Base-by-base conservation (phyloP, 164 flowering plant species). In the Magnolia officinalis region DNA sequence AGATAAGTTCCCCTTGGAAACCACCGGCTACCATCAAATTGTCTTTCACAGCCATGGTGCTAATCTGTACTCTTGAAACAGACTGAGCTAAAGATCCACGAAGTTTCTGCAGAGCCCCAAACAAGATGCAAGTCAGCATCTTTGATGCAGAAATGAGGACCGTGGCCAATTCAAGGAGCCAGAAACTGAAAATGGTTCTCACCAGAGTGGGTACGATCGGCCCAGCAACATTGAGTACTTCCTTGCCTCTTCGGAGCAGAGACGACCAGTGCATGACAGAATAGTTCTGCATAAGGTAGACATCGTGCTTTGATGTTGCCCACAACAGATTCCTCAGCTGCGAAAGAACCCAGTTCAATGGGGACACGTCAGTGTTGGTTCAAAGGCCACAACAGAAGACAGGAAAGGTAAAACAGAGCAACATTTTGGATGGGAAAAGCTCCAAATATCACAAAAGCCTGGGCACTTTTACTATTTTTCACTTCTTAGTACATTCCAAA, bases 261-360 rank as follows among this genome's bases (percentile, higher is more conserved):
- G 98, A 82, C 4, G 98, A 95, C 98, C 98, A 93, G 74, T 95
- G 98, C 94, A 90, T 92, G 23, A 91, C 82, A 14, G 98, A 93
- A 78, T 87, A 92, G 76, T 92, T 91, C 79, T 93, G 92, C 92
- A 90, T 86, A 23, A 95, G 91, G 78, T 93, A 95, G 2, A 91
- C 93, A 82, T 95, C 98, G 55, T 95, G 97, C 84, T 95, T 95
- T 55, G 98, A 92, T 58, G 98, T 95, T 51, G 98, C 92, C 90
- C 92, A 93, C 50, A 95, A 70, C 72, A 95, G 82, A 84, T 92
- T 95, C 81, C 98, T 83, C 81, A 95, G 84, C 98, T 95, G 88
- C 84, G 86, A 71, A 70, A 78, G 23, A 71, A 37, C 6, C 45
- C 45, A 4, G 45, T 37, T 37, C 45, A 5, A 37, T 37, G 45